Percentiles rank a stretch among this genome's conserved stretches.
phyloP scores from a whole-genome alignment of 352 stramenopile species.

The Elongisporangium anandrum region DNA sequence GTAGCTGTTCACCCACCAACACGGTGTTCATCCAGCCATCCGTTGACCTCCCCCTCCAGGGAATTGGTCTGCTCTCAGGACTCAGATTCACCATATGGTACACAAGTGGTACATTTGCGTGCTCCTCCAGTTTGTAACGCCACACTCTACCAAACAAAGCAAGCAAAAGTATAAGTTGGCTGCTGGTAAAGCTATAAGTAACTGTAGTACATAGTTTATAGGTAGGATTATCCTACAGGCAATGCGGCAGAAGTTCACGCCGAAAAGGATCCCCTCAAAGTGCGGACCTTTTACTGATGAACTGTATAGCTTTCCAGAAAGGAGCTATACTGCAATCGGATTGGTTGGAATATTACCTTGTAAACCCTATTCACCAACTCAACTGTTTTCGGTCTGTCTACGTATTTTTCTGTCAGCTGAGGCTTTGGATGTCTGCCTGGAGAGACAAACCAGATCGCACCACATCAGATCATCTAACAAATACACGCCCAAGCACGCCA shows the following conservation, averaged over 20 bases:
- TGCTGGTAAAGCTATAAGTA: no score
- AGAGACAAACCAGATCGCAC: not conserved
- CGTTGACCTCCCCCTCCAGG: not conserved
- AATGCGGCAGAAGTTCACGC: no score
- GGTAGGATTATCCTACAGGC: no score
- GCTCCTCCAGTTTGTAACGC: no score
- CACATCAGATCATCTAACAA: no score
- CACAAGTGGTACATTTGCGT: not conserved
- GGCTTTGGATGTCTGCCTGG: not conserved
- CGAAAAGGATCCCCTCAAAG: no score
- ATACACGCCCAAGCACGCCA: not conserved
- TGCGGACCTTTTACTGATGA: no score
- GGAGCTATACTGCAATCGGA: not conserved
- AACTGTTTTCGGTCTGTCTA: not conserved
- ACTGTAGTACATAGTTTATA: no score
- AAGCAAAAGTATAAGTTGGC: no score
- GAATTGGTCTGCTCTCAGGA: not conserved
- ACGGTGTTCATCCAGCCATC: not conserved
- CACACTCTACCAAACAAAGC: no score
- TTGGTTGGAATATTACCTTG: not conserved
- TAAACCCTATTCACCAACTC: not conserved
- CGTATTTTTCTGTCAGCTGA: no score
- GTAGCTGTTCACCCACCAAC: not conserved
- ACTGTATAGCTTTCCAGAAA: no score
- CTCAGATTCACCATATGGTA: not conserved